Percentiles rank a stretch among this genome's conserved stretches.
Conservation (phyloP, 1,139 yeast genomes). For the Zygosaccharomyces pseudobailii region DNA sequence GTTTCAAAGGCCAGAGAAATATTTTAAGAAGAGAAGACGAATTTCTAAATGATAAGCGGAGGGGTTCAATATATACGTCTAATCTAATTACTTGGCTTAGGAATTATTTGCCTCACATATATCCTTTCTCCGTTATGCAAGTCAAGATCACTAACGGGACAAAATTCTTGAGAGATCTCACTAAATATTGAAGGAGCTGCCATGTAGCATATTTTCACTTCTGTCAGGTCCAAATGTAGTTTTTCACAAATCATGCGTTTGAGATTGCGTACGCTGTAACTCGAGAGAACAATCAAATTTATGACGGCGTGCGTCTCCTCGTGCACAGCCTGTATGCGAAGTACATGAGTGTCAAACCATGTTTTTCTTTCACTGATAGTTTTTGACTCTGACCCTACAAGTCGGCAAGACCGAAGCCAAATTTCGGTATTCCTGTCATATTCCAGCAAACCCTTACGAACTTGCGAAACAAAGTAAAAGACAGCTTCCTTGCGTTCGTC, state of each 20-base stretch:
- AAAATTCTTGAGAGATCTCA: conserved; percentile 22
- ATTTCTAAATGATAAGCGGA: too few species aligned
- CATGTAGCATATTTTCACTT: conserved; percentile 12
- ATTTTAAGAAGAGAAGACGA: neutral
- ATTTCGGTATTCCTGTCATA: neutral
- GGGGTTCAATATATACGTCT: too few species aligned
- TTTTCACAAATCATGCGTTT: conserved; percentile 19
- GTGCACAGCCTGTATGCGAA: conserved; percentile 15
- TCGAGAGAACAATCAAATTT: conserved; percentile 12
- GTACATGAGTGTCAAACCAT: conserved; percentile 11
- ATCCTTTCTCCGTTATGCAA: conserved; percentile 13
- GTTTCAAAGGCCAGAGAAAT: neutral
- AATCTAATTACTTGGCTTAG: neutral
- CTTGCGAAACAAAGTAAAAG: conserved; percentile 56
- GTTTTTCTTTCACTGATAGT: neutral
- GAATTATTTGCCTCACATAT: conserved; percentile 6
- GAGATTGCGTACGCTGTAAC: conserved; percentile 20
- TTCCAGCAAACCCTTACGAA: conserved; percentile 33
- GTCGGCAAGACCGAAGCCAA: neutral
- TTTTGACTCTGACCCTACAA: neutral
- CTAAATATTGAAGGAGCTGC: conserved; percentile 9
- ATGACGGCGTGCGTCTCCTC: conserved; percentile 1
- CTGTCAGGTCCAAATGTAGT: conserved; percentile 6
- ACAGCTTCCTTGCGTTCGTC: conserved; percentile 62
- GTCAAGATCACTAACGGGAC: conserved; percentile 15